phyloP scores from a whole-genome alignment of 306 rosid genomes.

The Hippophae gyantsensis region DNA sequence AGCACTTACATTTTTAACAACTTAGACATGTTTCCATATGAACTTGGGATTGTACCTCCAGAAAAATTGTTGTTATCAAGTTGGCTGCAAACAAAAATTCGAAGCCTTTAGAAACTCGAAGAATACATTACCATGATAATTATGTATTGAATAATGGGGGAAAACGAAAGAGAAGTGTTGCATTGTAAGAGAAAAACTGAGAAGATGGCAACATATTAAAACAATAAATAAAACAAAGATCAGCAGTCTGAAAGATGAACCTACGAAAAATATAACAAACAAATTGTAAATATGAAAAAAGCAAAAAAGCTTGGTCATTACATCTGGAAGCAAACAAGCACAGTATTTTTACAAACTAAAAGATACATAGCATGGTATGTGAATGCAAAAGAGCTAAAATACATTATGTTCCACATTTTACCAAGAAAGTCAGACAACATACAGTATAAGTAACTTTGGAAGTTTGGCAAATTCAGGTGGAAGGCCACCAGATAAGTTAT shows the following conservation, averaged over 20 bases:
- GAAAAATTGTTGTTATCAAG: background rate
- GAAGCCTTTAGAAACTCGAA: background rate
- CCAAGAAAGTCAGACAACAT: slow-evolving; percentile 10
- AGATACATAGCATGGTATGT: background rate
- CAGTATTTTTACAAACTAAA: background rate
- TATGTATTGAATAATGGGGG: too few species aligned
- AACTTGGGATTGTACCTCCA: background rate
- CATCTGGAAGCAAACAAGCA: too few species aligned
- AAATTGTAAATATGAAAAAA: too few species aligned
- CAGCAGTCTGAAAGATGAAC: too few species aligned
- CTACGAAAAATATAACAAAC: too few species aligned
- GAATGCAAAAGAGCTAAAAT: background rate
- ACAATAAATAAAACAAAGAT: too few species aligned
- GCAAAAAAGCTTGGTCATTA: too few species aligned
- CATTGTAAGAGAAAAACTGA: too few species aligned
- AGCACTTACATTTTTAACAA: background rate
- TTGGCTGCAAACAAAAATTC: background rate
- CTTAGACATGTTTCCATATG: background rate
- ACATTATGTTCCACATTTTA: too few species aligned
- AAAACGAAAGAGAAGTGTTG: too few species aligned
- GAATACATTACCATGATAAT: background rate
- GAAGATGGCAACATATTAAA: background rate
- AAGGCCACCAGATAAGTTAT: slow-evolving; percentile 76
- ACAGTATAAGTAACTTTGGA: slow-evolving; percentile 46
- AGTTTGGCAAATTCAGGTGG: slow-evolving; percentile 48